phyloP scores from a whole-genome alignment of 75 land plant species.

The Sequoiadendron giganteum region DNA sequence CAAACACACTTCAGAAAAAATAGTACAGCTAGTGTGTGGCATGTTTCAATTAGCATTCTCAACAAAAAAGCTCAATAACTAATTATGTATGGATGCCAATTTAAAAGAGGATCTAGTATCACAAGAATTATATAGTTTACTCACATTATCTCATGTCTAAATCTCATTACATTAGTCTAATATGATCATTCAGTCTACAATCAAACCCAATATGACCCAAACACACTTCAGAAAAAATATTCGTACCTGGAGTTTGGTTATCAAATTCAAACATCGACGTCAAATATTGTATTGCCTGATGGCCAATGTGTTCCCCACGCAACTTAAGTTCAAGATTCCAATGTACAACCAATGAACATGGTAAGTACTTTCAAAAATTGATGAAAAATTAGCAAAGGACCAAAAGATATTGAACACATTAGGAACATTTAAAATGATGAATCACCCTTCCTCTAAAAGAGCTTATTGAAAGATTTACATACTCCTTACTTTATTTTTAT shows the following conservation, averaged over 20 bases:
- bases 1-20: neutral
- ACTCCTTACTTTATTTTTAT: neutral
- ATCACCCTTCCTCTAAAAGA: neutral
- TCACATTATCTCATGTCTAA: neutral
- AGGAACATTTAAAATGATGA: neutral
- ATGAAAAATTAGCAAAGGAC: neutral
- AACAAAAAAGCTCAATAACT: neutral
- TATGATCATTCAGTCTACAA: neutral
- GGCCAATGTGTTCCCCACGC: neutral
- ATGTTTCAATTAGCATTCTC: neutral
- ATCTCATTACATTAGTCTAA: neutral
- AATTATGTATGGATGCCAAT: neutral
- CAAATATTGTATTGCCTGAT: neutral
- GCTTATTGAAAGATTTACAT: neutral
- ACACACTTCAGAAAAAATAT: no score
- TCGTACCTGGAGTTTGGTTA: neutral
- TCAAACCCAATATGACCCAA: neutral
- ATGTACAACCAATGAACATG: neutral
- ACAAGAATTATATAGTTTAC: neutral
- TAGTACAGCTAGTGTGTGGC: neutral
- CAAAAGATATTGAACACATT: neutral
- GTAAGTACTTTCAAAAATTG: neutral
- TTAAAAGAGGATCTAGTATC: neutral
- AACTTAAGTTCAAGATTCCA: neutral
- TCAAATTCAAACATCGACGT: neutral